These are phyloP conservation scores for Albugo candida DNA, from an alignment of 352 stramenopile species.

Conservation along the genomic window DNA sequence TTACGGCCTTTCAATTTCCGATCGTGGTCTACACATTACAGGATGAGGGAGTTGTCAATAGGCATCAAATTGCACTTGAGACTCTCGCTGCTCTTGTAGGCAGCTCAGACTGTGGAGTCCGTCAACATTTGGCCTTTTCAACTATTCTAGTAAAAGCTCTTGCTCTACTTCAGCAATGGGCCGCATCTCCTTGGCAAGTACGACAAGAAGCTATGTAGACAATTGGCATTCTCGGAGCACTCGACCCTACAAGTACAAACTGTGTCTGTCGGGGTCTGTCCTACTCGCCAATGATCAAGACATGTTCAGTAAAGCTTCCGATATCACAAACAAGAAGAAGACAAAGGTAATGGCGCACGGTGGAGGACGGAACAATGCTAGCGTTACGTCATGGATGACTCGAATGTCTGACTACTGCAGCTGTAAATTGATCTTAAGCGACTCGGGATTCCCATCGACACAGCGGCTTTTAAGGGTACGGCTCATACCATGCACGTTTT, in stretches of 20 bases:
- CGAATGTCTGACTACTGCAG: not conserved
- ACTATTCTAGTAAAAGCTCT: slow-evolving; percentile 89
- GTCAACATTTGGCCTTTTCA: slow-evolving; percentile 90
- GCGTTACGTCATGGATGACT: not conserved
- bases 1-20: slow-evolving; percentile 88
- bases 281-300: slow-evolving; percentile 38
- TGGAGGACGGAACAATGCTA: slow-evolving; percentile 4
- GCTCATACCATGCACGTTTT: slow-evolving; percentile 31
- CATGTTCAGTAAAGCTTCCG: slow-evolving; percentile 5
- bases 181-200: slow-evolving; percentile 80
- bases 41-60: slow-evolving; percentile 89
- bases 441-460: slow-evolving; percentile 31
- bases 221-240: slow-evolving; percentile 86
- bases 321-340: slow-evolving; percentile 16
- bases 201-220: slow-evolving; percentile 91
- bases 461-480: slow-evolving; percentile 24
- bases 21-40: slow-evolving; percentile 92
- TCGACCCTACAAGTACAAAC: slow-evolving; percentile 94
- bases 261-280: slow-evolving; percentile 28
- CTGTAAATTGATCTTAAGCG: slow-evolving; percentile 20
- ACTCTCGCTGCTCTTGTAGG: slow-evolving; percentile 88
- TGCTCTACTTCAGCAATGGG: slow-evolving; percentile 84
- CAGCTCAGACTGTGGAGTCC: slow-evolving; percentile 86
- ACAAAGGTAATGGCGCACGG: slow-evolving; percentile 23
- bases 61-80: slow-evolving; percentile 89